phyloP scores from a whole-genome alignment of 106 monocot species.

The Dendrobium nobile region DNA sequence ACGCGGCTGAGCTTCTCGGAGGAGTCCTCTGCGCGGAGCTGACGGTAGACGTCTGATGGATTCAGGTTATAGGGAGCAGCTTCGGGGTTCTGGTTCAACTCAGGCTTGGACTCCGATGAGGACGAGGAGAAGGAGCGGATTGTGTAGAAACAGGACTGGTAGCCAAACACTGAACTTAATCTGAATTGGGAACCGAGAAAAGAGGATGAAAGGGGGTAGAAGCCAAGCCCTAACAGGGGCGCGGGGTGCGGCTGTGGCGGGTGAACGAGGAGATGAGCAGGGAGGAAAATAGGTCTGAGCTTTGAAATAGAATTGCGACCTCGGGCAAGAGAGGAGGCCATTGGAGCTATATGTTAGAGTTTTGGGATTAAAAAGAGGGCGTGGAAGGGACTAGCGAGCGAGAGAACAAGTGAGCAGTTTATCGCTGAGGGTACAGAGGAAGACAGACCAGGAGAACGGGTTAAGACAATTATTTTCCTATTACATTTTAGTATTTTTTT shows the following conservation, averaged over 20 bases:
- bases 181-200: not conserved
- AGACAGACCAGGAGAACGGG: no score
- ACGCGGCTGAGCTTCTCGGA: slow-evolving; percentile 13
- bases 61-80: slow-evolving; percentile 1
- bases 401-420: no score
- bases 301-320: slow-evolving; percentile 1
- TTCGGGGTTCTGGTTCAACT: not conserved
- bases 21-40: slow-evolving; percentile 10
- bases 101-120: not conserved
- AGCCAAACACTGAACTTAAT: not conserved
- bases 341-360: not conserved
- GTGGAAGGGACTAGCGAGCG: no score
- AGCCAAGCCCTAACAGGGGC: not conserved
- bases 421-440: no score
- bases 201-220: not conserved
- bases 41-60: slow-evolving; percentile 1
- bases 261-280: not conserved
- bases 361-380: no score
- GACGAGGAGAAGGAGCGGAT: not conserved
- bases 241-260: not conserved
- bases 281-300: not conserved
- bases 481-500: no score
- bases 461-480: no score
- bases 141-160: not conserved
- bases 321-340: slow-evolving; percentile 3